phyloP scores from a whole-genome alignment of 202 grass and related monocot species.

The Setaria italica region DNA sequence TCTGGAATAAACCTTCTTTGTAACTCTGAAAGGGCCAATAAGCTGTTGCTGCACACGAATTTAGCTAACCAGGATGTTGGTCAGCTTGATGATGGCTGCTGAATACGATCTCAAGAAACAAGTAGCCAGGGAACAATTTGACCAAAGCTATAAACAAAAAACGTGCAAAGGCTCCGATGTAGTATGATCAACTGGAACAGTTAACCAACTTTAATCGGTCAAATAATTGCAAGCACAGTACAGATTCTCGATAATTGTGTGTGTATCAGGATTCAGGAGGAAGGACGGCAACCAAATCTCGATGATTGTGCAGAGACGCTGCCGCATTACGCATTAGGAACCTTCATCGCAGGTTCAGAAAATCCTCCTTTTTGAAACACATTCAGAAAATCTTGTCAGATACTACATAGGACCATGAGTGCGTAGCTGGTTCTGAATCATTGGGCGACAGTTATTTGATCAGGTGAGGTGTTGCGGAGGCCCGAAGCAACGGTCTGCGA shows the following conservation, averaged over 20 bases:
- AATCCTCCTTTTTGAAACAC: background rate
- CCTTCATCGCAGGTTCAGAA: background rate
- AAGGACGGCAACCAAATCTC: background rate
- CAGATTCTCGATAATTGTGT: background rate
- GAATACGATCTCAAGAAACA: background rate
- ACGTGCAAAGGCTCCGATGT: background rate
- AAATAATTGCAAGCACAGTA: background rate
- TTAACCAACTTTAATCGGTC: background rate
- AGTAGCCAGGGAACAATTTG: background rate
- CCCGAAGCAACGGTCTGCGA: background rate
- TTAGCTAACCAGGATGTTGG: background rate
- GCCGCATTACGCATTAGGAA: background rate
- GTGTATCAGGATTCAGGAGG: background rate
- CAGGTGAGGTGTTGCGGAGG: background rate
- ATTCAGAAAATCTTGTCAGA: background rate
- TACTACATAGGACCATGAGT: conserved; percentile 4
- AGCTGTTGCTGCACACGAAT: background rate
- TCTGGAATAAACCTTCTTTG: background rate
- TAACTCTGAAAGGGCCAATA: background rate
- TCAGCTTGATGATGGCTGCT: background rate
- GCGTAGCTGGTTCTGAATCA: background rate
- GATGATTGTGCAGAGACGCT: too few species aligned
- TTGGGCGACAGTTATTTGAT: conserved; percentile 35
- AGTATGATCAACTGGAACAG: background rate
- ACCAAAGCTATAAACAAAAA: background rate